Conservation (phyloP, 164 flowering plant genomes). For the Malania oleifera region DNA sequence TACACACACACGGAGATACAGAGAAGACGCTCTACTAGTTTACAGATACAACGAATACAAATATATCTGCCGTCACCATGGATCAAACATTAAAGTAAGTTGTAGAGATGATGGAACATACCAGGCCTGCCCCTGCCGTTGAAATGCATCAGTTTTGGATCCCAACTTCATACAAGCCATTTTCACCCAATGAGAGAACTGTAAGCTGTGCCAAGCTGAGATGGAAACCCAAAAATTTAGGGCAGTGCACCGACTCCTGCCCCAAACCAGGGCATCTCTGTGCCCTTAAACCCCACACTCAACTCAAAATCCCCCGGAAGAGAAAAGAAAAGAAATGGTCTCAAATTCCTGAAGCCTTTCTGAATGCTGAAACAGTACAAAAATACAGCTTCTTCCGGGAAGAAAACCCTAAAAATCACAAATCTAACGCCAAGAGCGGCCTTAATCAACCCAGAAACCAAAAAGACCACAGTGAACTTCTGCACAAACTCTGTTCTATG, state of each 20-base stretch:
- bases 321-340: not conserved
- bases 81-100: not conserved
- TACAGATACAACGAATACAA: too few relatives aligned
- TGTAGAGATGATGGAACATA: conserved; percentile 22
- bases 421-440: not conserved
- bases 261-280: conserved; percentile 7
- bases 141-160: conserved; percentile 83
- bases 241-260: not conserved
- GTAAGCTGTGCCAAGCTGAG: not conserved
- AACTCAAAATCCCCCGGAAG: conserved; percentile 6
- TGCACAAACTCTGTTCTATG: conserved; percentile 5
- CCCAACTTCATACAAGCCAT: conserved; percentile 96
- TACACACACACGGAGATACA: too few relatives aligned
- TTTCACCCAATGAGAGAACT: not conserved
- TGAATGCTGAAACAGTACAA: not conserved
- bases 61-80: too few relatives aligned
- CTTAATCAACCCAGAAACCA: conserved; percentile 6
- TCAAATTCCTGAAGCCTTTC: conserved; percentile 10
- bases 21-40: too few relatives aligned
- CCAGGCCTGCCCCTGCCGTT: conserved; percentile 91
- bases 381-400: conserved; percentile 16
- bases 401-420: not conserved
- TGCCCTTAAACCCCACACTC: conserved; percentile 9
- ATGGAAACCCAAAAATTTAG: not conserved
- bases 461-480: conserved; percentile 1